These are phyloP conservation scores for Racocetra persica DNA, from an alignment of 371 early-diverging fungal genomes.

Conservation along the genomic window DNA sequence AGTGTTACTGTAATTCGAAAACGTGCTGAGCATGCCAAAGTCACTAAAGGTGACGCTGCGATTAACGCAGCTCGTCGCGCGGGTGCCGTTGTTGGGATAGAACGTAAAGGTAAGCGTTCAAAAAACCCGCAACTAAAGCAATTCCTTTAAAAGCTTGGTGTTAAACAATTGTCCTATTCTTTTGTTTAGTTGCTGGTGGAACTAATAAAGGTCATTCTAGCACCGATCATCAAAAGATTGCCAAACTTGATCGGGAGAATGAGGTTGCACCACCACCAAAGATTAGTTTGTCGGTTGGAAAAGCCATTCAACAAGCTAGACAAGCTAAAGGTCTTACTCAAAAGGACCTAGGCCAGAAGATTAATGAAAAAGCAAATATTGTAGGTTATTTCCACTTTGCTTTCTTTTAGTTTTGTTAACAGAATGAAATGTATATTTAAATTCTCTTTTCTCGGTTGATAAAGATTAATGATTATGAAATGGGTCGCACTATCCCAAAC, in stretches of 20 bases:
- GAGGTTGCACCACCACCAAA: slow-evolving; percentile 80
- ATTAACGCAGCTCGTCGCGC: slow-evolving; percentile 85
- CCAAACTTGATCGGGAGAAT: slow-evolving; percentile 91
- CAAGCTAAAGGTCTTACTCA: slow-evolving; percentile 82
- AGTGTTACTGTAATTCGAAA: slow-evolving; percentile 80
- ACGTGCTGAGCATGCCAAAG: slow-evolving; percentile 70
- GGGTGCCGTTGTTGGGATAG: slow-evolving; percentile 75
- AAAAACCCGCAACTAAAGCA: not conserved
- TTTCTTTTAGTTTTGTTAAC: not conserved
- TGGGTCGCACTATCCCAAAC: slow-evolving; percentile 88
- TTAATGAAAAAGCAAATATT: slow-evolving; percentile 86
- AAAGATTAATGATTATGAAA: slow-evolving; percentile 88
- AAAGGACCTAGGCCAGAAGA: slow-evolving; percentile 86
- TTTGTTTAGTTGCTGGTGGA: slow-evolving; percentile 45
- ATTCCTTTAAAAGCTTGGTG: slow-evolving; percentile 19
- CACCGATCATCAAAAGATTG: slow-evolving; percentile 77
- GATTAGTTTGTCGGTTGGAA: slow-evolving; percentile 80
- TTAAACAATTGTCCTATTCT: slow-evolving; percentile 14
- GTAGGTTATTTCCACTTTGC: slow-evolving; percentile 48
- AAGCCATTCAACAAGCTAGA: slow-evolving; percentile 87
- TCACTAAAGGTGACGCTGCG: slow-evolving; percentile 69
- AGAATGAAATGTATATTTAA: not conserved
- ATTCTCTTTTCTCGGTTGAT: not conserved
- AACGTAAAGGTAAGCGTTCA: slow-evolving; percentile 66
- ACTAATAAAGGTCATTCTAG: slow-evolving; percentile 79